Evolutionary conservation across 1,284 basidiomycete species (phyloP), one percentile per base, ranked within the genome.

Genomic region (Puccinia triticina): DNA sequence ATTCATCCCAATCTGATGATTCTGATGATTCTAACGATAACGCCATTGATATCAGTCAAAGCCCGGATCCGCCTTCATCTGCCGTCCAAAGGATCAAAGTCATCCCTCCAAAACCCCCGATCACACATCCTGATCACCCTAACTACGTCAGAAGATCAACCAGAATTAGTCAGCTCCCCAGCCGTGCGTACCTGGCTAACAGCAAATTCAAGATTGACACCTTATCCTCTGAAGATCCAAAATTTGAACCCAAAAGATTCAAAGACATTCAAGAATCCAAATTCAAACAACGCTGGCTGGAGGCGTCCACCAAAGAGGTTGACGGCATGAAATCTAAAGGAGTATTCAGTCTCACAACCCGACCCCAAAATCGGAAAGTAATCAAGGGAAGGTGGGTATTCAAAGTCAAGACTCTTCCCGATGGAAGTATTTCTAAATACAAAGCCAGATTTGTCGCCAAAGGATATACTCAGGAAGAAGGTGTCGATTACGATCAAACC

Each of bases 401-500:
- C n/a, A n/a, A n/a, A n/a, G n/a, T n/a, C n/a, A n/a, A n/a, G 81
- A 75, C 75, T 82, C n/a, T 61, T 10, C 37, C 59, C 11, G 34
- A 73, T 37, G 82, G 77, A 21, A 29, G 29, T 11, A 50, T 81
- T 2, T 29, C 55, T 1, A 46, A 73, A 34, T 82, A 83, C 75
- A 83, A 84, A 64, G 78, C 81, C 16, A 16, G 83, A 43, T 80
- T 59, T n/a, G 78, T 82, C 29, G 83, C 83, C 43, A 72, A 82
- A 46, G 82, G 83, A 55, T 84, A 48, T 67, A 37, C 40, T 11
- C 84, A 84, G 71, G 40, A 29, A 29, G 59, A 83, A 50, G 83
- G 83, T 7, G n/a, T 66, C 29, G 77, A 84, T 26, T 83, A n/a
- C n/a, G n/a, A n/a, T n/a, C n/a, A n/a, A n/a, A n/a, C n/a, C n/a